Base-by-base conservation (phyloP, 176 grass and related monocot species). In the Oryza nivara region DNA sequence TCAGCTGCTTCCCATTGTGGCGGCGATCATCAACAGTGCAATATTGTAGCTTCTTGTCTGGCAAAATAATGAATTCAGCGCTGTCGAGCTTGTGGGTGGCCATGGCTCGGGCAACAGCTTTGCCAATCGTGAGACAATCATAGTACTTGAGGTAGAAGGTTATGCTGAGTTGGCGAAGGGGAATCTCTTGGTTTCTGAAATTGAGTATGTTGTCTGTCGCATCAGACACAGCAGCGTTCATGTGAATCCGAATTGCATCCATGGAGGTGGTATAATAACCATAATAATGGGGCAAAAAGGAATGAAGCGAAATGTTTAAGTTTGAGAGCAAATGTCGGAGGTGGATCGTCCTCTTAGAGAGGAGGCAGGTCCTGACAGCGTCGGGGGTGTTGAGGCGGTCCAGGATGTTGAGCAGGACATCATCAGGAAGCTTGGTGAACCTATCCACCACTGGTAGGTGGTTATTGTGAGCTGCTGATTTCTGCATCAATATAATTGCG, bases 231-330 rank as follows among this genome's bases (percentile, higher is more conserved):
- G 67, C 17, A 35, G 30, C 67, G 2, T 48, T 48, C 12, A 14
- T 48, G 23, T 23, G 23, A 23, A 23, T 23, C 23, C 23, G 46
- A 14, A 48, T 12, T 46, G 9, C 3, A 46, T 46, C 44, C 44
- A 3, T 46, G 0, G 0, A 46, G 44, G 44, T 51, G 48, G 14
- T 14, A 51, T 51, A 23, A 23, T 23, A 23, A 23, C 23, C 23
- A 23, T 23, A 23, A 23, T 23, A 51, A 2, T 28, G 1, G 26
- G 14, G 48, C 48, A 51, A 0, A 5, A 51, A 51, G 48, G 14
- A 51, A 15, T 51, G 0, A 0, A 51, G 0, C 8, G 0, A 15
- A 15, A 70, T 9, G 1, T 19, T 0, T 0, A 40, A 16, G 16
- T 11, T 7, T 16, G 68, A 10, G 68, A 70, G 35, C 16, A 10